Conservation (phyloP, 306 rosid species). For the Castanea sativa region DNA sequence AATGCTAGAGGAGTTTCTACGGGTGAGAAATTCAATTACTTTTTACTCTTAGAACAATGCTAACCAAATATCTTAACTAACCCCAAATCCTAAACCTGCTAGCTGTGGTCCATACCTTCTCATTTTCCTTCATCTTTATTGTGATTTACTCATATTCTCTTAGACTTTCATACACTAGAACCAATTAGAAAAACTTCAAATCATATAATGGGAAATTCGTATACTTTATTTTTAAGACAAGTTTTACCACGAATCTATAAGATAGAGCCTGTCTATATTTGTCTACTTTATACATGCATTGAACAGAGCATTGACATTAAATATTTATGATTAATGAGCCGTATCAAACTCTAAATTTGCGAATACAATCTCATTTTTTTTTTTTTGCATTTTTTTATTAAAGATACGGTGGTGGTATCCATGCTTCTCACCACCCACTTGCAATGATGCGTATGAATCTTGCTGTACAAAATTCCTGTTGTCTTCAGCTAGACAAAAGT, state of each 20-base stretch:
- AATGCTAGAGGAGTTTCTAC: slow-evolving; percentile 6
- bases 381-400: slow-evolving; percentile 15
- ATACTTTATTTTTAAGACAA: slow-evolving; percentile 19
- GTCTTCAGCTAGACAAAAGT: slow-evolving; percentile 59
- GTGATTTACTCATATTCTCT: background rate
- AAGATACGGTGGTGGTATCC: slow-evolving; percentile 37
- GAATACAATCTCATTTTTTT: slow-evolving; percentile 12
- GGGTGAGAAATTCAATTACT: slow-evolving; percentile 30
- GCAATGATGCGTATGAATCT: slow-evolving; percentile 58
- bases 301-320: slow-evolving; percentile 25
- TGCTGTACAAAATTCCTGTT: slow-evolving; percentile 27
- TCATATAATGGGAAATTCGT: slow-evolving; percentile 22
- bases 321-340: background rate
- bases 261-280: slow-evolving; percentile 28
- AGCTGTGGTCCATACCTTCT: background rate
- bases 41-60: background rate
- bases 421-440: slow-evolving; percentile 46
- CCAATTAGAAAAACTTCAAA: slow-evolving; percentile 15
- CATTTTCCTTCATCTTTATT: background rate
- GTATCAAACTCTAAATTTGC: slow-evolving; percentile 8
- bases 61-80: background rate
- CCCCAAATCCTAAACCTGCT: background rate
- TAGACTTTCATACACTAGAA: slow-evolving; percentile 17
- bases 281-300: slow-evolving; percentile 29
- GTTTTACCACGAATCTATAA: slow-evolving; percentile 23